Evolutionary conservation across 1,284 basidiomycete species (phyloP).

Genomic region (Crucibulum parvulum): DNA sequence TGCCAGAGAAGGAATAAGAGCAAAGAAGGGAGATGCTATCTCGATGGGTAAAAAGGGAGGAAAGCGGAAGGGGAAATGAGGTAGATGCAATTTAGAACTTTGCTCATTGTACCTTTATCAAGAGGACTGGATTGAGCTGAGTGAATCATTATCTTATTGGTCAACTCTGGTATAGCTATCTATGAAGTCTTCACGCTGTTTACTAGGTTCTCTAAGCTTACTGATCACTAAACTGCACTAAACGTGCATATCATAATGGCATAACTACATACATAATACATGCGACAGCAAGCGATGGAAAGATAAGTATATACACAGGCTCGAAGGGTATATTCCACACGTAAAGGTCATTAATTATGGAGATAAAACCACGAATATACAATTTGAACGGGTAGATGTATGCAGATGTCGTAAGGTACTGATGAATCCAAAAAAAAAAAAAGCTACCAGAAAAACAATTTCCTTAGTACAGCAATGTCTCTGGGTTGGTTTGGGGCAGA

Average conservation of each 20-base stretch:
- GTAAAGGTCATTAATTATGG: too few species aligned
- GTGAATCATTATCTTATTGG: neutral
- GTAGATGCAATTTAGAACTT: neutral
- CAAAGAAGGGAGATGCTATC: constrained; percentile 55
- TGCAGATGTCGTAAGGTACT: neutral
- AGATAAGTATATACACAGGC: too few species aligned
- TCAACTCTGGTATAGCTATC: neutral
- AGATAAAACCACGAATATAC: neutral
- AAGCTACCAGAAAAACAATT: constrained; percentile 49
- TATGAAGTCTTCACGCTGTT: too few species aligned
- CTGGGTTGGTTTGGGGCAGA: constrained; percentile 29
- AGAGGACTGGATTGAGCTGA: neutral
- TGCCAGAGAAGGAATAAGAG: constrained; percentile 34
- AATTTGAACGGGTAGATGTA: neutral
- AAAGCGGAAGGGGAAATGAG: constrained; percentile 20
- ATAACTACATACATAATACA: too few species aligned
- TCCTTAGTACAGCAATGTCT: constrained; percentile 47
- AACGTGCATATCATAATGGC: too few species aligned
- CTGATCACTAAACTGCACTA: too few species aligned
- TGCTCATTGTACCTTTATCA: neutral
- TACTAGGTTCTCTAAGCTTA: too few species aligned
- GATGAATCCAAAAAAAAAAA: neutral
- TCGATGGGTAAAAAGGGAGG: constrained; percentile 59
- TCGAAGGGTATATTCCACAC: too few species aligned
- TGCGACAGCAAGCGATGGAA: too few species aligned